These are phyloP conservation scores for Candida dubliniensis DNA, from an alignment of 1,139 yeast species.

Conservation along the genomic window DNA sequence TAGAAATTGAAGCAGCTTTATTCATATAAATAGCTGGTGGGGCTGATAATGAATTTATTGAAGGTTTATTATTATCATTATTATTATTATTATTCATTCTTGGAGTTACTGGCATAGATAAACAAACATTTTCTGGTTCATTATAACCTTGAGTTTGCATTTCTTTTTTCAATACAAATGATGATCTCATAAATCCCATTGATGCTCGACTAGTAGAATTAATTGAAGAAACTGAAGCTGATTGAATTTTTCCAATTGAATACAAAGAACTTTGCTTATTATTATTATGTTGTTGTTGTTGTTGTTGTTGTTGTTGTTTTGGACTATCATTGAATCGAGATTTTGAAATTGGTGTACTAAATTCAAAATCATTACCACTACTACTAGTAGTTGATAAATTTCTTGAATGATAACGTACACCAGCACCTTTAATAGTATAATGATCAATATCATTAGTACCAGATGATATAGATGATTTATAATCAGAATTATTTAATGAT, in stretches of 20 bases:
- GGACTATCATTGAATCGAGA: background rate
- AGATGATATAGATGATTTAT: conserved; percentile 28
- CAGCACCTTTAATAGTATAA: conserved; percentile 6
- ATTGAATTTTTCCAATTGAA: conserved; percentile 13
- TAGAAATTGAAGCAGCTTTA: conserved; percentile 7
- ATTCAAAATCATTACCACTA: conserved; percentile 12
- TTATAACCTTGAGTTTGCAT: conserved; percentile 28
- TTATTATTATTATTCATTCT: too few relatives aligned
- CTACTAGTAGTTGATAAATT: conserved; percentile 4
- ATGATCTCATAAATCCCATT: conserved; percentile 42
- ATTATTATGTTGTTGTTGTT: too few relatives aligned
- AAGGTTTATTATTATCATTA: too few relatives aligned
- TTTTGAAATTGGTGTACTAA: conserved; percentile 6
- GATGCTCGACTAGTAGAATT: conserved; percentile 28
- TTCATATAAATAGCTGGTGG: conserved; percentile 5
- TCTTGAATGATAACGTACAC: conserved; percentile 10
- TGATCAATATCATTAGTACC: conserved; percentile 15
- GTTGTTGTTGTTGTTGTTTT: too few relatives aligned
- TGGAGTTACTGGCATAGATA: conserved; percentile 11
- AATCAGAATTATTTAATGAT: conserved; percentile 44
- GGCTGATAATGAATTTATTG: conserved; percentile 1
- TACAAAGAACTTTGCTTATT: conserved; percentile 4
- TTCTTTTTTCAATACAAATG: conserved; percentile 39
- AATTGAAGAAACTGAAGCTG: conserved; percentile 17
- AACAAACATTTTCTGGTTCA: conserved; percentile 32